Conservation (phyloP, 352 stramenopile genomes). For the Thalassiosira gravida region DNA sequence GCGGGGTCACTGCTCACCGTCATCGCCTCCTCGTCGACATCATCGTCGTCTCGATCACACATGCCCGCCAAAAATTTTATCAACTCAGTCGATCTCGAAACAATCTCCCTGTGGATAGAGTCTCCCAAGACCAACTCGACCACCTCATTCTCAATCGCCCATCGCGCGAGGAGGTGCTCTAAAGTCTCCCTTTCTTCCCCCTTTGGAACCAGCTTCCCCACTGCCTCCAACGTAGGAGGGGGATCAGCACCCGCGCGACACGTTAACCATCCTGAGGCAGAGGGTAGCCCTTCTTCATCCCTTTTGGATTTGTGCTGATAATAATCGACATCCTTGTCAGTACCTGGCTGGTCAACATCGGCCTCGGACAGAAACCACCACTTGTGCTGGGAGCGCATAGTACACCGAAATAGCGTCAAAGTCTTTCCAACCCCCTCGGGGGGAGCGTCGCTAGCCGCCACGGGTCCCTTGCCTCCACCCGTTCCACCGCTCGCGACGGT, state of each 20-base stretch:
- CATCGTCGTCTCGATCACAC: slow-evolving; percentile 61
- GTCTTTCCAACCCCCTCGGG: slow-evolving; percentile 76
- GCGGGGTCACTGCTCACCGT: slow-evolving; percentile 5
- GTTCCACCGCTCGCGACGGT: background rate
- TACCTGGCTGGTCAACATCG: slow-evolving; percentile 94
- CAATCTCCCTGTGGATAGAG: slow-evolving; percentile 81
- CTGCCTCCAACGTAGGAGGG: slow-evolving; percentile 63
- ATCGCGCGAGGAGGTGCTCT: slow-evolving; percentile 80
- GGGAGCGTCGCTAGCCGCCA: slow-evolving; percentile 78
- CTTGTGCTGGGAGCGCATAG: slow-evolving; percentile 96
- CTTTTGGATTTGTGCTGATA: slow-evolving; percentile 95
- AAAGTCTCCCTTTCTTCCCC: slow-evolving; percentile 79
- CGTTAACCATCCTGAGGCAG: slow-evolving; percentile 89
- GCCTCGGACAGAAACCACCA: slow-evolving; percentile 99
- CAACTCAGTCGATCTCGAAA: slow-evolving; percentile 68
- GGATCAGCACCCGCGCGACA: slow-evolving; percentile 76
- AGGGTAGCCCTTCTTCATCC: slow-evolving; percentile 92
- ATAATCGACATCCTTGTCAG: slow-evolving; percentile 98
- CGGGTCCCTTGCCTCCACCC: slow-evolving; percentile 5
- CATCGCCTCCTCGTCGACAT: slow-evolving; percentile 1
- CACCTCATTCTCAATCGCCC: slow-evolving; percentile 84
- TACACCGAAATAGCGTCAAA: slow-evolving; percentile 96
- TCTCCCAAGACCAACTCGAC: slow-evolving; percentile 82
- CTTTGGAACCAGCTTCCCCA: slow-evolving; percentile 71
- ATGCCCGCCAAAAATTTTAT: slow-evolving; percentile 85